Percentiles rank a stretch among this genome's conserved stretches.
Conservation (phyloP, 495 filamentous ascomycete genomes). For the Xylaria cubensis region DNA sequence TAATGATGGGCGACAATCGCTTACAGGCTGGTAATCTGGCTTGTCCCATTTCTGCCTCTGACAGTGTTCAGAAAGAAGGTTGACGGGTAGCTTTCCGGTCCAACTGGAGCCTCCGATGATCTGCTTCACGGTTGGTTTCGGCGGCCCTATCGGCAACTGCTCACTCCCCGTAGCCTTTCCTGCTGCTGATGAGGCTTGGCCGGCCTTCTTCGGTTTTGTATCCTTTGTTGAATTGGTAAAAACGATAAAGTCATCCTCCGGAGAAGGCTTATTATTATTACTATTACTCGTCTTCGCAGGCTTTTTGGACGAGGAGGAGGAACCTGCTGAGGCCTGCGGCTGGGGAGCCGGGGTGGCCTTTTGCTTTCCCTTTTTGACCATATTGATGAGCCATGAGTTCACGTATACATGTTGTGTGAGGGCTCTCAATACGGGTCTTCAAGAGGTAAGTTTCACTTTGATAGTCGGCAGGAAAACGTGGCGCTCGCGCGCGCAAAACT, state of each 20-base stretch:
- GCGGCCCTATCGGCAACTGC: slow-evolving; percentile 54
- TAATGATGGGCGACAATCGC: slow-evolving; percentile 23
- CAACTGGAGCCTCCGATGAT: slow-evolving; percentile 94
- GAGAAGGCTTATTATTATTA: slow-evolving; percentile 27
- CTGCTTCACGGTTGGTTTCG: slow-evolving; percentile 81
- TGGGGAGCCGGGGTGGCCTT: slow-evolving; percentile 47
- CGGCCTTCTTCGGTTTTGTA: slow-evolving; percentile 53
- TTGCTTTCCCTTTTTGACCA: slow-evolving; percentile 57
- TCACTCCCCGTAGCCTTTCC: slow-evolving; percentile 45
- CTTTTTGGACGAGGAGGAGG: slow-evolving; percentile 31
- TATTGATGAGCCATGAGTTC: slow-evolving; percentile 43
- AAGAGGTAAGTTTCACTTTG: neutral
- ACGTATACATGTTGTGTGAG: slow-evolving; percentile 6
- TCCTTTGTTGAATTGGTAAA: slow-evolving; percentile 70
- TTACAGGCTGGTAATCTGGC: slow-evolving; percentile 78
- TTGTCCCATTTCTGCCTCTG: slow-evolving; percentile 95
- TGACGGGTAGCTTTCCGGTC: slow-evolving; percentile 96
- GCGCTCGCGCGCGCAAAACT: slow-evolving; percentile 12
- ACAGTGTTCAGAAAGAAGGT: slow-evolving; percentile 90
- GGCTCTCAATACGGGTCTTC: neutral
- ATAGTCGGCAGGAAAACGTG: neutral
- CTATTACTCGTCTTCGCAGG: slow-evolving; percentile 39
- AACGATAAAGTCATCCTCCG: slow-evolving; percentile 70
- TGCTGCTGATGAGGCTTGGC: slow-evolving; percentile 35
- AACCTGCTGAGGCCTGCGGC: slow-evolving; percentile 38